Conservation (phyloP, 2,329 filamentous ascomycete species). For the Bimuria novae-zelandiae region DNA sequence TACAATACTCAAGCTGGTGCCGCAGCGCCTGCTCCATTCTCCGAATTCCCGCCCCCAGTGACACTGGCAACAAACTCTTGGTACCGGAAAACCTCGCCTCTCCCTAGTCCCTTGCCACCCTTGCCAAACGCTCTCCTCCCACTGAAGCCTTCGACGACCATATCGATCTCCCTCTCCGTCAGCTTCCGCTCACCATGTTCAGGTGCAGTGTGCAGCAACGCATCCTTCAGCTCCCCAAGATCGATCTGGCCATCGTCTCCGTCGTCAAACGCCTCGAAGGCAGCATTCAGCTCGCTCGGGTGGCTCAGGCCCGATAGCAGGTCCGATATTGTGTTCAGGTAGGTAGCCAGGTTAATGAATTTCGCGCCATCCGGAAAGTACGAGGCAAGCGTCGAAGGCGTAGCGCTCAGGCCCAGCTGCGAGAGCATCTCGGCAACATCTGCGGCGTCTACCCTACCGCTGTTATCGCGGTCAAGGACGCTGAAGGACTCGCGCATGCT, state of each 20-base stretch:
- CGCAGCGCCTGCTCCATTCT: conserved; percentile 23
- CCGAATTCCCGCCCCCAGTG: conserved; percentile 43
- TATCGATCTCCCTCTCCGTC: conserved; percentile 71
- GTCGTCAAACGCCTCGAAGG: conserved; percentile 93
- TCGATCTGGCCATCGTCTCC: conserved; percentile 95
- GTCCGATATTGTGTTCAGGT: conserved; percentile 79
- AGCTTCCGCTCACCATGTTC: conserved; percentile 55
- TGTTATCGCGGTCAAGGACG: conserved; percentile 87
- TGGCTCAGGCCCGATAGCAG: conserved; percentile 76
- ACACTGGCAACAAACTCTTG: conserved; percentile 78
- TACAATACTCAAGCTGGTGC: conserved; percentile 16
- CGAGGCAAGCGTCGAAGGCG: conserved; percentile 69
- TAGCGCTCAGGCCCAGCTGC: conserved; percentile 80
- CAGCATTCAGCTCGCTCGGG: conserved; percentile 79
- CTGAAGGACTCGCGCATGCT: conserved; percentile 92
- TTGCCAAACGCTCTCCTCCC: conserved; percentile 82
- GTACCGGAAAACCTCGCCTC: conserved; percentile 91
- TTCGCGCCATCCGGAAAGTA: conserved; percentile 80
- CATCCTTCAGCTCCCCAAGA: conserved; percentile 77
- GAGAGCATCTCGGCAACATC: conserved; percentile 87
- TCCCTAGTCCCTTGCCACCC: conserved; percentile 52
- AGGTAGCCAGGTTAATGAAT: conserved; percentile 81
- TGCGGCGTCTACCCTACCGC: conserved; percentile 78
- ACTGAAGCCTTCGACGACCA: conserved; percentile 84
- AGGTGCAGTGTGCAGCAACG: conserved; percentile 78